Conservation (phyloP, 176 grass and related monocot species). For the Aegilops bicornis region DNA sequence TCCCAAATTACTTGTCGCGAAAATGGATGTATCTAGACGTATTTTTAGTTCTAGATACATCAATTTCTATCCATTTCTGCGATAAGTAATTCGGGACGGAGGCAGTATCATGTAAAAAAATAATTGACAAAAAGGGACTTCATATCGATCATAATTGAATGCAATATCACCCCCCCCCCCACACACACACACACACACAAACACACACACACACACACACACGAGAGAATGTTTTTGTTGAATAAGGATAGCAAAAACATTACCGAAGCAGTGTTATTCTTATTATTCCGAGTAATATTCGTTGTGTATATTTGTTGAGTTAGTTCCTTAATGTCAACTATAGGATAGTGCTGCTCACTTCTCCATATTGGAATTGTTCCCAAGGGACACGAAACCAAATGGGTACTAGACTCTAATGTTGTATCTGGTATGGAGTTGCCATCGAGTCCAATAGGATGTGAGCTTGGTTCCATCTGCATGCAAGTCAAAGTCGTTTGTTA, state of each 20-base stretch:
- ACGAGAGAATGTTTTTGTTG: neutral
- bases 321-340: neutral
- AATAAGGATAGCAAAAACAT: neutral
- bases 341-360: neutral
- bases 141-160: neutral
- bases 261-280: neutral
- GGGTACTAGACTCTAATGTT: neutral
- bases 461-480: constrained; percentile 14
- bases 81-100: no score
- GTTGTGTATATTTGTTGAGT: neutral
- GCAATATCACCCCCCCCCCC: no score
- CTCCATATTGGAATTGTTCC: constrained; percentile 21
- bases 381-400: neutral
- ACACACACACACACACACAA: no score
- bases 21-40: neutral
- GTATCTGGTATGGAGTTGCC: neutral
- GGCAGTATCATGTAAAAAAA: neutral
- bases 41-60: no score
- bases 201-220: no score
- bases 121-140: neutral
- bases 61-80: no score
- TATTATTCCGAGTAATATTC: neutral
- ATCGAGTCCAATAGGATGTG: neutral
- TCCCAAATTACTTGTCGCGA: no score
- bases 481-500: neutral